Percentiles rank a stretch among this genome's conserved stretches.
Conservation (phyloP, 2,329 filamentous ascomycete species). For the Aureobasidium sp. region DNA sequence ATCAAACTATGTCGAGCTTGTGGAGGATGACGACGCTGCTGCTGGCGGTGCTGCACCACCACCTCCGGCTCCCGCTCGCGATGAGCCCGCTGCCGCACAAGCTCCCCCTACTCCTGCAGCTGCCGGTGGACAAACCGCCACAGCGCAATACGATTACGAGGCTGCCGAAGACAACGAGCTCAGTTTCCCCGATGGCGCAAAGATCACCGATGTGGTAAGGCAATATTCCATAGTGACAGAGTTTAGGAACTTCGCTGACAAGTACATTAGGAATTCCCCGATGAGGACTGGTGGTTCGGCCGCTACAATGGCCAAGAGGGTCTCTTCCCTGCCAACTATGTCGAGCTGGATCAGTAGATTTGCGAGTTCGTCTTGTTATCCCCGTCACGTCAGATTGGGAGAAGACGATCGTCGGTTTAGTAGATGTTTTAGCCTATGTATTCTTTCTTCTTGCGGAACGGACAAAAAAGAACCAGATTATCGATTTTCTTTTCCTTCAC, state of each 20-base stretch:
- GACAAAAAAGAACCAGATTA: too few species aligned
- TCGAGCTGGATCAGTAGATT: conserved; percentile 37
- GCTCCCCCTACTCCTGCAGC: conserved; percentile 29
- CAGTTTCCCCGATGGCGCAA: conserved; percentile 84
- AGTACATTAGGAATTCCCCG: conserved; percentile 74
- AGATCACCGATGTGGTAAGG: conserved; percentile 67
- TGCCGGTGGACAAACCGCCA: conserved; percentile 50
- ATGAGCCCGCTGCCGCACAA: conserved; percentile 25
- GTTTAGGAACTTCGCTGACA: conserved; percentile 20
- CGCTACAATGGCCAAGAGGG: conserved; percentile 70
- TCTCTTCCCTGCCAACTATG: conserved; percentile 59
- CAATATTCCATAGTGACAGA: not conserved
- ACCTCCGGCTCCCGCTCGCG: conserved; percentile 24
- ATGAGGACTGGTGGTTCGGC: conserved; percentile 98
- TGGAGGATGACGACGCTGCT: conserved; percentile 49
- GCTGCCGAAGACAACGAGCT: conserved; percentile 85
- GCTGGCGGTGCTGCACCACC: conserved; percentile 34
- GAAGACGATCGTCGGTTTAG: not conserved
- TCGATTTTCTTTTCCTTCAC: too few species aligned
- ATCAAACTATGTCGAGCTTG: conserved; percentile 89
- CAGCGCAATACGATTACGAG: conserved; percentile 90
- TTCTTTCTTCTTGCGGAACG: not conserved
- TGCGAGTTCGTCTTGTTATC: not conserved
- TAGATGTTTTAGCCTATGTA: not conserved
- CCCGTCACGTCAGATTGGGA: not conserved